A percentile compares a stretch with the other conserved stretches of the same genome.
These are phyloP conservation scores for Rhizopus arrhizus DNA, from an alignment of 371 early-diverging fungal genomes.

Conservation along the genomic window DNA sequence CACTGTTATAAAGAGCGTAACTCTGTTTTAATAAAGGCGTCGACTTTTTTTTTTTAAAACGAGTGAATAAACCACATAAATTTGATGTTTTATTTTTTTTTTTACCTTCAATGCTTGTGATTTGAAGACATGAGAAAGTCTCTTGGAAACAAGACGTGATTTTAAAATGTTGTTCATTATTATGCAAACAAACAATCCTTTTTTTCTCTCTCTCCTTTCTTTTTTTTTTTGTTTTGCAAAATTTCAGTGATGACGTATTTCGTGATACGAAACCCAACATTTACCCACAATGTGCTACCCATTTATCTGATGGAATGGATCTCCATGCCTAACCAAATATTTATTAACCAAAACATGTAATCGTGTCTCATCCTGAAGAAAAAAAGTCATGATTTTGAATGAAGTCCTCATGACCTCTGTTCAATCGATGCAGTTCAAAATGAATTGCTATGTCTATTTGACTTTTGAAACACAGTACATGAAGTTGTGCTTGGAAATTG, in stretches of 20 bases:
- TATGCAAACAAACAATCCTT: constrained; percentile 12
- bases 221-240: constrained; percentile 1
- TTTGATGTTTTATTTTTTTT: neutral
- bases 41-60: constrained; percentile 26
- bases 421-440: no score
- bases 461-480: no score
- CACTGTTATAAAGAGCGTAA: constrained; percentile 32
- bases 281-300: no score
- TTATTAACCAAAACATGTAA: no score
- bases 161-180: constrained; percentile 13
- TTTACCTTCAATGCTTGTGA: constrained; percentile 15
- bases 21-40: constrained; percentile 21
- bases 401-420: no score
- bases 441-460: no score
- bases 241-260: constrained; percentile 1
- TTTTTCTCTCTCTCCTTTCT: neutral
- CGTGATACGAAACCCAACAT: neutral
- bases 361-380: no score
- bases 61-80: neutral
- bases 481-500: no score
- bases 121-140: neutral
- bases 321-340: no score
- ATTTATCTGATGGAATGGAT: no score
- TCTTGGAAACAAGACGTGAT: constrained; percentile 6
- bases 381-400: no score